These are phyloP conservation scores for Triticum dicoccoides DNA, from an alignment of 176 grass and related monocot species.

Conservation along the genomic window DNA sequence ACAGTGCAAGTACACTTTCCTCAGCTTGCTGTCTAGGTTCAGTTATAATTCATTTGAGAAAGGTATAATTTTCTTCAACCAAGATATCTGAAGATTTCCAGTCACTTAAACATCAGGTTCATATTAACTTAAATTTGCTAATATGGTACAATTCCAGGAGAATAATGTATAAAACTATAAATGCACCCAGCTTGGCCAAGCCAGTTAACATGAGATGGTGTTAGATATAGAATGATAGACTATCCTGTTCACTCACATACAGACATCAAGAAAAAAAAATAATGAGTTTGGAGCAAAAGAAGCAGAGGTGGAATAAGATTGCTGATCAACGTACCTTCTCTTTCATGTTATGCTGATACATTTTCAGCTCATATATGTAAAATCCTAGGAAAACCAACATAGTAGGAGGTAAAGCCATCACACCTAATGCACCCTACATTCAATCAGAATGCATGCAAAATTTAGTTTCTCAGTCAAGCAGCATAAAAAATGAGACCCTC, in stretches of 20 bases:
- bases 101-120: conserved; percentile 10
- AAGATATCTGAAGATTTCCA: background rate
- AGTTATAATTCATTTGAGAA: background rate
- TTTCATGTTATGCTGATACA: conserved; percentile 45
- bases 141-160: conserved; percentile 12
- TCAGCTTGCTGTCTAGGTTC: background rate
- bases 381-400: conserved; percentile 68
- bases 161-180: background rate
- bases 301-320: background rate
- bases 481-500: background rate
- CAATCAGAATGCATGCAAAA: background rate
- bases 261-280: background rate
- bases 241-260: background rate
- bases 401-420: conserved; percentile 66
- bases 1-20: background rate
- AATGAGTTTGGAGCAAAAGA: background rate
- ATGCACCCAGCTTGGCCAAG: background rate
- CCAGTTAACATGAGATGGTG: background rate
- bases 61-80: background rate
- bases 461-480: background rate
- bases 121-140: conserved; percentile 18
- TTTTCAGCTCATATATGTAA: conserved; percentile 67
- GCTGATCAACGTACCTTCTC: conserved; percentile 57
- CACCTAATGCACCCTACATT: conserved; percentile 63
- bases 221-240: background rate